Conservation (phyloP, 352 stramenopile genomes). For the Phytophthora gonapodyides region DNA sequence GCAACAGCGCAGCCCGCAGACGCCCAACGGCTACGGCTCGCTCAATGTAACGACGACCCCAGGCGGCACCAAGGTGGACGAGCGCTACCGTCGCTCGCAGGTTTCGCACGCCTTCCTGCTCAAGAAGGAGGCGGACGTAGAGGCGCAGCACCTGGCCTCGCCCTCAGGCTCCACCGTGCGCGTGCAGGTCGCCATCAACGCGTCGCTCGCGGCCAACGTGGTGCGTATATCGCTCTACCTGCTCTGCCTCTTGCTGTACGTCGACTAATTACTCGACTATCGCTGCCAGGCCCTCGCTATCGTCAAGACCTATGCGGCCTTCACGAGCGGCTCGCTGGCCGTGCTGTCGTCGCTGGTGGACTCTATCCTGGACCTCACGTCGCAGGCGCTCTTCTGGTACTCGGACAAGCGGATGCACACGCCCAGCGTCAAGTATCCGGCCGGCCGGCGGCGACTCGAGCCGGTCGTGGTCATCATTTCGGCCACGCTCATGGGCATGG, state of each 20-base stretch:
- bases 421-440: slow-evolving; percentile 92
- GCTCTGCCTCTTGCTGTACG: not conserved
- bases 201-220: slow-evolving; percentile 74
- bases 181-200: slow-evolving; percentile 74
- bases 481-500: slow-evolving; percentile 97
- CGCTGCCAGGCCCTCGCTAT: slow-evolving; percentile 50
- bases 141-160: slow-evolving; percentile 38
- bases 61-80: slow-evolving; percentile 25
- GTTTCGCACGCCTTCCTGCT: slow-evolving; percentile 72
- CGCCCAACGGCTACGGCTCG: slow-evolving; percentile 33
- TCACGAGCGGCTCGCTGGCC: slow-evolving; percentile 90
- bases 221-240: slow-evolving; percentile 42
- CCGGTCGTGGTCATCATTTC: slow-evolving; percentile 96
- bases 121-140: slow-evolving; percentile 62
- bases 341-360: slow-evolving; percentile 95
- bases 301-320: slow-evolving; percentile 76
- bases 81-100: slow-evolving; percentile 56
- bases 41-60: slow-evolving; percentile 19
- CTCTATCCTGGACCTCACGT: slow-evolving; percentile 94
- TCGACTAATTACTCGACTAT: slow-evolving; percentile 13
- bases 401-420: slow-evolving; percentile 93
- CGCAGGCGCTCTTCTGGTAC: slow-evolving; percentile 93
- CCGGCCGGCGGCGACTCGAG: slow-evolving; percentile 92
- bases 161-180: slow-evolving; percentile 36
- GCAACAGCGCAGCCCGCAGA: slow-evolving; percentile 16